Base-by-base conservation (phyloP, 2,329 filamentous ascomycete species). In the Nigrospora sphaerica region DNA sequence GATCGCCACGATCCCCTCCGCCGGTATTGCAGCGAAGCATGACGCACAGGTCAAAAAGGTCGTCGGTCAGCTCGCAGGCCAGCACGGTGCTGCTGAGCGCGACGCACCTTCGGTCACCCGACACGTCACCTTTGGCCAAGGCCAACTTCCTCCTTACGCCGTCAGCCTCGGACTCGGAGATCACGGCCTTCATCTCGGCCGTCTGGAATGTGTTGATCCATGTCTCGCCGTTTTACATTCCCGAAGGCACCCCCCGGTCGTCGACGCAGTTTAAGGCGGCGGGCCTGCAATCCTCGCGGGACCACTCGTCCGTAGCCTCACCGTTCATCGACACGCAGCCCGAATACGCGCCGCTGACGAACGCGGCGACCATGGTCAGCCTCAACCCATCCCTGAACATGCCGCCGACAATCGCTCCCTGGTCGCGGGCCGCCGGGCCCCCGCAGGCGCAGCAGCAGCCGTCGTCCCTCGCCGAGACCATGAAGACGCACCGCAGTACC, bases 101-200 rank as follows among this genome's bases (percentile, higher is more conserved):
- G 23, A 28, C 23, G 7, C 23, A 28, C 23, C 23, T 28, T 5
- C 23, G 23, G 23, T 28, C 16, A 2, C 34, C 34, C 34, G 51
- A 59, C 45, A 50, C 54, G 34, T 55, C 64, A 35, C 51, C 65
- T 0, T 69, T 77, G 23, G 71, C 74, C 1, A 73, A 74, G 46
- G 76, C 75, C 37, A 78, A 83, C 57, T 80, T 76, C 52, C 65
- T 81, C 11, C 67, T 84, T 19, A 73, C 77, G 0, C 76, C 74
- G 3, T 71, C 69, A 1, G 80, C 80, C 3, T 75, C 68, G 9
- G 71, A 75, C 13, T 56, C 65, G 4, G 79, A 83, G 52, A 73
- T 81, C 32, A 66, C 72, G 0, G 70, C 64, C 0, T 78, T 83
- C 49, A 66, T 83, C 31, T 69, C 71, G 0, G 68, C 70, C 0